A percentile compares a stretch with the other conserved stretches of the same genome.
Evolutionary conservation across 441 rosid species (phyloP).

Genomic region (Gossypium gossypioides): DNA sequence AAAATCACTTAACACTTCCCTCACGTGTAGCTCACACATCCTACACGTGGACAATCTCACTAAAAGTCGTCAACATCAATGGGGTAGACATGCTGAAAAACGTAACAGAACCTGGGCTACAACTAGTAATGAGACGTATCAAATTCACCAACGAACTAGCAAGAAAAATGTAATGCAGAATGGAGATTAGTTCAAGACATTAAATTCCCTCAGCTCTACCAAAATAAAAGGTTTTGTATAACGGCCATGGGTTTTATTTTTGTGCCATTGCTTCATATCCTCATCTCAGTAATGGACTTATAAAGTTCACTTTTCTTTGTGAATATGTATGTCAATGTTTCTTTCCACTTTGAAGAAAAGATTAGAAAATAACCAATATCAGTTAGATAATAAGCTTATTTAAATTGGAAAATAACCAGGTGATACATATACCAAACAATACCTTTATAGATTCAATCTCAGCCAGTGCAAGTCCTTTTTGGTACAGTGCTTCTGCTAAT

Average conservation of each 20-base stretch:
- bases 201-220: not conserved
- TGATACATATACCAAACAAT: slow-evolving; percentile 2
- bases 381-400: not conserved
- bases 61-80: not conserved
- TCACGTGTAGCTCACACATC: not conserved
- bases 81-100: not conserved
- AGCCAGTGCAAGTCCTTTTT: slow-evolving; percentile 71
- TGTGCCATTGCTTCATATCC: not conserved
- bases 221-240: not conserved
- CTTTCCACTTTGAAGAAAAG: not conserved
- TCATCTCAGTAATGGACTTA: not conserved
- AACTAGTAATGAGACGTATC: not conserved
- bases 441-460: slow-evolving; percentile 62
- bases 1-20: not conserved
- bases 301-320: not conserved
- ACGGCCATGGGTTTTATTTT: not conserved
- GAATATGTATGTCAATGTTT: not conserved
- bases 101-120: not conserved
- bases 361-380: not conserved
- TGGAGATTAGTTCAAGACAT: not conserved
- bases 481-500: slow-evolving; percentile 71
- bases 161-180: not conserved
- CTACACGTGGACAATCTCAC: not conserved
- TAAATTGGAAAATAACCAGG: not conserved
- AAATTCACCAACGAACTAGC: not conserved